Evolutionary conservation across 1,284 basidiomycete species (phyloP).

Genomic region (Leccinum pallidistipes): DNA sequence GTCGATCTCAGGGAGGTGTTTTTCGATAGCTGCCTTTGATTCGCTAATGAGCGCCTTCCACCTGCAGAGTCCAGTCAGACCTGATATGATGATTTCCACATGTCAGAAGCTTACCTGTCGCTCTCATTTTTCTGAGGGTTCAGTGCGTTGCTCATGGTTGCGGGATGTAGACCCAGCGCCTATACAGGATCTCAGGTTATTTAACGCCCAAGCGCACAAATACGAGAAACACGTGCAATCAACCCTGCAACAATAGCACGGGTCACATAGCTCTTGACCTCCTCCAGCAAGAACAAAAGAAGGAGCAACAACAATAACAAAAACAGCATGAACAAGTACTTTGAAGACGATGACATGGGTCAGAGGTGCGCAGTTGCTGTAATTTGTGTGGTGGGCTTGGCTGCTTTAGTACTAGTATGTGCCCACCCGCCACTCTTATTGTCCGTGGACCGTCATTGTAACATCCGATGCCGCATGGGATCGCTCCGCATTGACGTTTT

Average conservation of each 20-base stretch:
- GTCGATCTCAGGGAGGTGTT: constrained; percentile 14
- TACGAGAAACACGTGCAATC: constrained; percentile 20
- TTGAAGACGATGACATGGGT: constrained; percentile 12
- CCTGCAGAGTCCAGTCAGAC: constrained; percentile 18
- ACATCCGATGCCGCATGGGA: constrained; percentile 3
- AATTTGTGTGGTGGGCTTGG: neutral
- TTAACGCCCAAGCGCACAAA: constrained; percentile 13
- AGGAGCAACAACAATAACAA: constrained; percentile 12
- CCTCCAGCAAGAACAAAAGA: neutral
- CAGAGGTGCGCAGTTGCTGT: constrained; percentile 5
- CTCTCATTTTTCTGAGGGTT: constrained; percentile 36
- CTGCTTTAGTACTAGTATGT: constrained; percentile 13
- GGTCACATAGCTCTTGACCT: neutral
- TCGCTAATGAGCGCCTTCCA: constrained; percentile 29
- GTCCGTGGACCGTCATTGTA: neutral
- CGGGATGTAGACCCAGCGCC: constrained; percentile 9
- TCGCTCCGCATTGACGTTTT: neutral
- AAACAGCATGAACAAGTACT: constrained; percentile 21
- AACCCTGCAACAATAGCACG: neutral
- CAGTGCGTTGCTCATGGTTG: constrained; percentile 41
- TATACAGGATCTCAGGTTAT: neutral
- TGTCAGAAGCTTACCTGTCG: constrained; percentile 19
- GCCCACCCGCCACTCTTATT: neutral
- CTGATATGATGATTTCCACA: neutral
- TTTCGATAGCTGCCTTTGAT: constrained; percentile 30